Evolutionary conservation across 2,329 filamentous ascomycete species (phyloP).

Genomic region (Sporothrix humicola): DNA sequence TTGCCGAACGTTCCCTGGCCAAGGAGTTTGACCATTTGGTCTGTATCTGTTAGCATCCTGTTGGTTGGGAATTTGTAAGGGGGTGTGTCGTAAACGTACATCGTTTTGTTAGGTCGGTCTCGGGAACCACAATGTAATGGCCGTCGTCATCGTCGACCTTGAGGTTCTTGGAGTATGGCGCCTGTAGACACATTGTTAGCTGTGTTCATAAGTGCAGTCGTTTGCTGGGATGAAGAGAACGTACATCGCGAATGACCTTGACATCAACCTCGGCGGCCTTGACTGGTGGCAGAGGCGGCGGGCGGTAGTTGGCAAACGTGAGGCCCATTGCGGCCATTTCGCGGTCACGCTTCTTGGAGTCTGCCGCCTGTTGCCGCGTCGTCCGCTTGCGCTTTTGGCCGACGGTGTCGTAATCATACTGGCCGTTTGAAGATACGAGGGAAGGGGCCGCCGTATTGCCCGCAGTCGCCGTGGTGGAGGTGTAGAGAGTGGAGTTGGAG

Average conservation of each 20-base stretch:
- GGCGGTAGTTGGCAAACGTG: constrained; percentile 78
- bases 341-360: constrained; percentile 76
- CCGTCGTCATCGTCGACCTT: constrained; percentile 97
- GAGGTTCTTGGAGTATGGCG: constrained; percentile 52
- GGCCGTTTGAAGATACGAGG: constrained; percentile 67
- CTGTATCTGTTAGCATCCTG: constrained; percentile 51
- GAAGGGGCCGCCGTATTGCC: constrained; percentile 86
- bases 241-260: constrained; percentile 67
- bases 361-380: constrained; percentile 76
- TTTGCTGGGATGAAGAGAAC: constrained; percentile 35
- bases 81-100: constrained; percentile 64
- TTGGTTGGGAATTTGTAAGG: not conserved
- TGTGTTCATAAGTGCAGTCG: not conserved
- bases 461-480: constrained; percentile 76
- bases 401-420: constrained; percentile 69
- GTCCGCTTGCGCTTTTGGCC: constrained; percentile 87
- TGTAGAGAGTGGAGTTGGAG: constrained; percentile 69
- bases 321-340: constrained; percentile 74
- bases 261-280: constrained; percentile 82
- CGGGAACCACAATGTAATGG: constrained; percentile 91
- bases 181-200: constrained; percentile 37
- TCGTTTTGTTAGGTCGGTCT: constrained; percentile 83
- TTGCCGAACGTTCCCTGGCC: constrained; percentile 99
- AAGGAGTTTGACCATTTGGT: constrained; percentile 85
- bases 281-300: constrained; percentile 84